Evolutionary conservation across 1,284 basidiomycete genomes (phyloP).

Genomic region (Naganishia sp.): DNA sequence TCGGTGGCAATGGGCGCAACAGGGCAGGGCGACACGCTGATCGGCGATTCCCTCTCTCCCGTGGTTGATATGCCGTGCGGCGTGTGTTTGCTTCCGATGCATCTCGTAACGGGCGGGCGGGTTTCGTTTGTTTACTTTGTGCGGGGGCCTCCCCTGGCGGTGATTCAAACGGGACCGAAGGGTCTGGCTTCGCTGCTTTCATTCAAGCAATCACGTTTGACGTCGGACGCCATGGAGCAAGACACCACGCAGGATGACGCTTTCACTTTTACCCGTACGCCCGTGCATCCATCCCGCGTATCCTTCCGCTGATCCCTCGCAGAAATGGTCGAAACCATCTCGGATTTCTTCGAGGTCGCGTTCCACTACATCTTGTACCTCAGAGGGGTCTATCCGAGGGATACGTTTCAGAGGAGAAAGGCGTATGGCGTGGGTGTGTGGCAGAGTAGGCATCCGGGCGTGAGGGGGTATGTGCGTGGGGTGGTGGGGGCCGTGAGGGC

Average conservation of each 20-base stretch:
- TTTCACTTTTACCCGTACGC: slow-evolving; percentile 19
- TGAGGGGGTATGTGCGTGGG: slow-evolving; percentile 83
- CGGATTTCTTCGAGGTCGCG: slow-evolving; percentile 69
- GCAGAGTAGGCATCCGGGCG: slow-evolving; percentile 81
- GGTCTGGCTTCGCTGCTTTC: no score
- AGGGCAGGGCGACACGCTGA: no score
- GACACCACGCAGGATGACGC: slow-evolving; percentile 9
- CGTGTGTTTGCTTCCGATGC: no score
- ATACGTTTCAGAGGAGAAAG: slow-evolving; percentile 79
- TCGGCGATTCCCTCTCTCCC: no score
- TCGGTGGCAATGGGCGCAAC: no score
- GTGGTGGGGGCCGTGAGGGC: slow-evolving; percentile 72
- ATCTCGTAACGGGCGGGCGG: no score
- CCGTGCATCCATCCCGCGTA: not conserved
- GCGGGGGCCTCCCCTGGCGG: no score
- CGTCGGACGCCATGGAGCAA: no score
- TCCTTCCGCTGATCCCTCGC: not conserved
- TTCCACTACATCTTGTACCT: slow-evolving; percentile 89
- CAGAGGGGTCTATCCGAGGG: slow-evolving; percentile 82
- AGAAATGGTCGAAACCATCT: slow-evolving; percentile 24
- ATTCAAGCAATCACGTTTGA: no score
- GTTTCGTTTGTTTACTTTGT: no score
- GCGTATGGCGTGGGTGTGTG: slow-evolving; percentile 88
- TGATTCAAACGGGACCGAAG: no score
- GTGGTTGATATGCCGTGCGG: no score